These are phyloP conservation scores for Wallemia ichthyophaga DNA, from an alignment of 1,284 basidiomycete species.

Conservation along the genomic window DNA sequence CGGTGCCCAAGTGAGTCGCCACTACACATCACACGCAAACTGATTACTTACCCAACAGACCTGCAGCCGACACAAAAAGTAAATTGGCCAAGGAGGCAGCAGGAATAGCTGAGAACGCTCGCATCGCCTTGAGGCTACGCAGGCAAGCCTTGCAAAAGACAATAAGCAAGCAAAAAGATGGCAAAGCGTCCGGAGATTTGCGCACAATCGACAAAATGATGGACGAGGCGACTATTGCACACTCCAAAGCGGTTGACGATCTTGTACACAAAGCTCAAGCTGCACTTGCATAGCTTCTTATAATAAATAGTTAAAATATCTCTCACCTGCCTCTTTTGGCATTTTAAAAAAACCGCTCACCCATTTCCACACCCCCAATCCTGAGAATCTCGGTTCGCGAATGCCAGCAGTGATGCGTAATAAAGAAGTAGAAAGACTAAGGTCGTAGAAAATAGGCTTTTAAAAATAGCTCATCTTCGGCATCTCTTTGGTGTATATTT, in stretches of 20 bases:
- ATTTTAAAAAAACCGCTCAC: background rate
- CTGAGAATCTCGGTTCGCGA: background rate
- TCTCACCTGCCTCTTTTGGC: no score
- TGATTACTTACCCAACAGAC: no score
- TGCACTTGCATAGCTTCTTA: background rate
- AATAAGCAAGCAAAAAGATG: background rate
- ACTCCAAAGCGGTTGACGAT: background rate
- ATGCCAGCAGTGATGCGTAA: background rate
- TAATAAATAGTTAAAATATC: background rate
- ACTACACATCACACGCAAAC: no score
- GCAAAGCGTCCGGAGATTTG: background rate
- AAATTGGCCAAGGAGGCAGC: background rate
- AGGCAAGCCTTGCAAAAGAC: background rate
- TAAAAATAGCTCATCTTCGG: background rate
- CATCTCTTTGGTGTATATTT: background rate
- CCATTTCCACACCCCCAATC: background rate
- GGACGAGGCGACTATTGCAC: background rate
- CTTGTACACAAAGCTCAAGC: background rate
- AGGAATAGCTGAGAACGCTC: background rate
- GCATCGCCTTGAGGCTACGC: background rate
- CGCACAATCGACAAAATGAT: background rate
- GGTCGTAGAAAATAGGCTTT: background rate
- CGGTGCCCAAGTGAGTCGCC: background rate
- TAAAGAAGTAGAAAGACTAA: background rate
- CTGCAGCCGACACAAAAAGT: background rate